Conservation (phyloP, 164 flowering plant genomes). For the Stephania japonica region DNA sequence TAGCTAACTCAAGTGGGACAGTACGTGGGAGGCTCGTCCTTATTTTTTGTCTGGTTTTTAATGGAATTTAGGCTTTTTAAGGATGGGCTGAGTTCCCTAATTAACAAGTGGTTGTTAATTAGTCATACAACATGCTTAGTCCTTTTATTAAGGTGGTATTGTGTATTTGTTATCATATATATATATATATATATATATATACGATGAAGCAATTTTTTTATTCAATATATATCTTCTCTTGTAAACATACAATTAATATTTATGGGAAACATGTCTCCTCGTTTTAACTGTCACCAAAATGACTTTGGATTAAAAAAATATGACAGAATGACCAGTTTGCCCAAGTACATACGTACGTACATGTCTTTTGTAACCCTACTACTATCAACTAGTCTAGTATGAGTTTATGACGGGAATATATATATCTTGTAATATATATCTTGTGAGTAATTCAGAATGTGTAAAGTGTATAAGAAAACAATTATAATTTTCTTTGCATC, state of each 20-base stretch:
- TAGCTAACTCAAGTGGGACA: constrained; percentile 1
- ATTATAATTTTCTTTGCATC: too few species aligned
- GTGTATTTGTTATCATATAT: not conserved
- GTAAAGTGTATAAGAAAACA: too few species aligned
- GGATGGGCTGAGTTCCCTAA: constrained; percentile 35
- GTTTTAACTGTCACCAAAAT: not conserved
- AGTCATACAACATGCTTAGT: constrained; percentile 2
- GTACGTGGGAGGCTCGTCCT: constrained; percentile 30
- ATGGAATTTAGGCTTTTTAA: constrained; percentile 21
- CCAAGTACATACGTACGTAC: too few species aligned
- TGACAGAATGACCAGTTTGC: too few species aligned
- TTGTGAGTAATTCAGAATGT: too few species aligned
- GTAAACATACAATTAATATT: not conserved
- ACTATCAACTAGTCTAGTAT: too few species aligned
- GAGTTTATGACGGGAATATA: too few species aligned
- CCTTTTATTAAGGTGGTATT: constrained; percentile 5
- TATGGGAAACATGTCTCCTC: constrained; percentile 12
- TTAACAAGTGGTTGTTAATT: not conserved
- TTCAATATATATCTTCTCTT: not conserved
- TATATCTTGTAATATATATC: too few species aligned
- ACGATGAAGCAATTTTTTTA: not conserved
- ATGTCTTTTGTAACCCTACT: too few species aligned
- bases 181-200: too few species aligned
- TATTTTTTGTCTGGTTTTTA: constrained; percentile 16
- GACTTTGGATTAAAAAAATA: not conserved